Base-by-base conservation (phyloP, 306 rosid genomes). In the Chamaecrista fasciculata region DNA sequence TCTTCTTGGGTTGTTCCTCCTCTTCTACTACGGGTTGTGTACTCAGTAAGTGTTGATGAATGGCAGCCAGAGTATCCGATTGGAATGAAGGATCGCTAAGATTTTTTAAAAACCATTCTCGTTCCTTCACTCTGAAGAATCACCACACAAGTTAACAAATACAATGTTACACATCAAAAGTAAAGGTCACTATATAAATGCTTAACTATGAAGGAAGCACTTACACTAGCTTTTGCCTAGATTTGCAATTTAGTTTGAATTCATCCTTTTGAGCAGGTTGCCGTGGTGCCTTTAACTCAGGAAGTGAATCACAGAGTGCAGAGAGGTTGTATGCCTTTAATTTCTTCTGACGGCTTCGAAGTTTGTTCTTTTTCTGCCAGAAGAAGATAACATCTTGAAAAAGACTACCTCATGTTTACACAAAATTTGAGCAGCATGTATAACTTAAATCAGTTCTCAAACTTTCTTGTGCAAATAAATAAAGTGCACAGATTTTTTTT, bases 261-360 rank as follows among this genome's bases (percentile, higher is more conserved):
- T 82, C 73, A 21, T 57, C 77, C 10, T 51, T 65, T 3, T 23
- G 40, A 64, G 70, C 15, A 44, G 76, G 72, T 67, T 67, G 73
- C 48, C 26, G 61, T 8, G 76, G 56, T 51, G 52, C 73, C 74
- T 81, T 81, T 69, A 85, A 55, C 62, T 86, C 84, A 5, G 96
- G 91, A 78, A 94, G 92, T 71, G 73, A 69, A 26, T 88, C 97
- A 5, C 81, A 20, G 58, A 93, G 86, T 31, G 89, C 20, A 25
- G 90, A 79, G 55, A 94, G 92, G 79, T 86, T 79, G 69, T 88
- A 88, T 16, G 86, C 90, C 66, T 88, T 88, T 84, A 86, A 76
- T 76, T 88, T 76, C 76, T 76, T 88, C 79, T 83, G 86, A 6
- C 89, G 84, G 34, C 95, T 86, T 60, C 87, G 71, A 19, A 62